These are phyloP conservation scores for Leishmania amazonensis DNA, from an alignment of 208 protist species.

Conservation along the genomic window DNA sequence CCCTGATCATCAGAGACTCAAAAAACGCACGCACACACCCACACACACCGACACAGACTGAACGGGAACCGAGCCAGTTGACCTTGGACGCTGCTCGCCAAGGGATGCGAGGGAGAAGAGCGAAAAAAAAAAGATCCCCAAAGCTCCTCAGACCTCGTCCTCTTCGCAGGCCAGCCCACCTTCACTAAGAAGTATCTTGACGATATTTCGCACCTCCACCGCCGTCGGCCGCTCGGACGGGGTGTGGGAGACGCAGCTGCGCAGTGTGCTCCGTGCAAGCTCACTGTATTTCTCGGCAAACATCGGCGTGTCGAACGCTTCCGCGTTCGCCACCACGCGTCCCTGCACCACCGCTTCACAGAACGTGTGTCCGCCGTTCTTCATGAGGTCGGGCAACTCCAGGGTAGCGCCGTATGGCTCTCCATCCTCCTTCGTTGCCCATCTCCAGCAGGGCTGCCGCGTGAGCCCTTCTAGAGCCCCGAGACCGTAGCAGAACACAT, in stretches of 20 bases:
- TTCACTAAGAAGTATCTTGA: slow-evolving; percentile 7
- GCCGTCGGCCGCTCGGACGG: not conserved
- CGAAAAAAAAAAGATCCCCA: not conserved
- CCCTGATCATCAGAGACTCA: not conserved
- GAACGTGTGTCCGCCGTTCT: not conserved
- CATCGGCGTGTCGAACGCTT: not conserved
- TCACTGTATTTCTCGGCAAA: not conserved
- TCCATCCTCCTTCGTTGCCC: slow-evolving; percentile 15
- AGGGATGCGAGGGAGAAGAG: not conserved
- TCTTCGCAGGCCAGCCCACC: slow-evolving; percentile 1
- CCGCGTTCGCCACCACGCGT: slow-evolving; percentile 16
- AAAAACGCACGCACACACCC: not conserved
- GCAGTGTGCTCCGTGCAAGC: not conserved
- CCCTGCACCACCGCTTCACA: slow-evolving; percentile 1
- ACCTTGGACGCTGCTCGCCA: not conserved
- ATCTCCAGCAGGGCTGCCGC: slow-evolving; percentile 30
- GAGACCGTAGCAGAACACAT: slow-evolving; percentile 75
- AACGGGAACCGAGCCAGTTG: not conserved
- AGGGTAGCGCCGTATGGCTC: not conserved
- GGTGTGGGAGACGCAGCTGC: not conserved
- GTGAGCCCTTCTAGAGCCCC: slow-evolving; percentile 54
- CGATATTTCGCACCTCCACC: not conserved
- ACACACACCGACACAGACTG: not conserved
- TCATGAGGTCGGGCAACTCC: slow-evolving; percentile 8
- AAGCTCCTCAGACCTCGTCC: not conserved